Evolutionary conservation across 2,329 filamentous ascomycete species (phyloP), one percentile per base, ranked within the genome.

Genomic region (Trichophyton simii): DNA sequence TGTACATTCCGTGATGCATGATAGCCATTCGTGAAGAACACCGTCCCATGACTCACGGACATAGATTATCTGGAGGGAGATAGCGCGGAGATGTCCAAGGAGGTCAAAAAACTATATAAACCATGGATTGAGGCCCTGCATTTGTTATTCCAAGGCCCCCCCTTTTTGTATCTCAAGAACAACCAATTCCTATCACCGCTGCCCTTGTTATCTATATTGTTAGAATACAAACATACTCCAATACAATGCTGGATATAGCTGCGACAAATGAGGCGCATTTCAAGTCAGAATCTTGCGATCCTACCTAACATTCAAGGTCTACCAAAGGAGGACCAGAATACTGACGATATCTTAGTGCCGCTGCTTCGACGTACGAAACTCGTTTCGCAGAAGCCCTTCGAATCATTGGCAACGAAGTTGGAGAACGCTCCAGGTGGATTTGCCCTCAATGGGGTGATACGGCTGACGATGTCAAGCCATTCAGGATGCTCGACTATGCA

Each of bases 401-500:
- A 41, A 76, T 78, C 66, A 74, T 89, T n/a, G 78, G 81, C 22
- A 71, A 78, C 6, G 77, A 82, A 65, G 77, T 88, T 13, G 76
- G 78, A 63, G 72, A 72, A 3, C 78, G 79, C 36, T 76, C 81
- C 4, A 76, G 80, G 59, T 88, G 87, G 76, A 81, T 89, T 62
- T 84, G 83, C 48, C 79, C 83, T 25, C 77, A 81, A 60, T 85
- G 83, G 73, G 67, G 62, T 11, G 70, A 73, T 60, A 65, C 67
- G 44, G 61, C 66, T 8, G 68, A 66, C n/a, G 68, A 68, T 22
- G 68, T 65, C 18, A 67, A 69, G 28, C 66, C 67, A 36, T 62
- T 83, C 48, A 79, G 80, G 54, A 73, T 89, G 20, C 76, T 91
- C 1, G 88, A 91, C 70, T 91, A 91, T 72, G 88, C 88, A 15